Percentiles rank a stretch among this genome's conserved stretches.
Conservation (phyloP, 2,329 filamentous ascomycete species). For the Claviceps sp. region DNA sequence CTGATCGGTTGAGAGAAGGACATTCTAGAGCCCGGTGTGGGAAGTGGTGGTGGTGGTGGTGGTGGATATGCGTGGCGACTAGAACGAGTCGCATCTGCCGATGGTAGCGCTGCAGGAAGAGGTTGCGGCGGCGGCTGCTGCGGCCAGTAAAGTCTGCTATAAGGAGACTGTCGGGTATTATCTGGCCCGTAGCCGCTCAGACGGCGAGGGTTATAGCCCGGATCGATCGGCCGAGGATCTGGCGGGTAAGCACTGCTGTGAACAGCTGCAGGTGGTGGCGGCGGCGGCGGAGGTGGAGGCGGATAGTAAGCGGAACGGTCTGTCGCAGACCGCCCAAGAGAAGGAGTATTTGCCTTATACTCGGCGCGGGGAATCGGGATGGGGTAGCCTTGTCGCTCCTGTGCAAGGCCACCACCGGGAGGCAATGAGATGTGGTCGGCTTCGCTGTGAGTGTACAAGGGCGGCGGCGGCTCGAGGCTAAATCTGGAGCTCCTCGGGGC, state of each 20-base stretch:
- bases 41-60: constrained; percentile 9
- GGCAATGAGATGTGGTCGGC: constrained; percentile 10
- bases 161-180: constrained; percentile 8
- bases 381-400: constrained; percentile 9
- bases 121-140: not conserved
- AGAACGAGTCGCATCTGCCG: constrained; percentile 3
- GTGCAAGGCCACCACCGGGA: constrained; percentile 11
- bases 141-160: constrained; percentile 21
- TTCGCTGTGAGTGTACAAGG: constrained; percentile 10
- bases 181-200: constrained; percentile 20
- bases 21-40: constrained; percentile 16
- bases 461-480: constrained; percentile 14
- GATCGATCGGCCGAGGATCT: constrained; percentile 20
- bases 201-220: constrained; percentile 18
- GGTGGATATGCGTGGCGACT: constrained; percentile 14
- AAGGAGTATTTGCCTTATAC: constrained; percentile 11
- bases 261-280: constrained; percentile 6
- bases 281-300: constrained; percentile 10
- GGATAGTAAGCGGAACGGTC: constrained; percentile 15
- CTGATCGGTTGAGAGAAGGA: constrained; percentile 22
- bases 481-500: constrained; percentile 13
- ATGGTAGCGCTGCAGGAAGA: not conserved
- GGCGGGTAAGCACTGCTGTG: constrained; percentile 13
- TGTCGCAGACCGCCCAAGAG: constrained; percentile 7
- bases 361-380: not conserved